Conservation (phyloP, 805 yeast genomes). For the Aciculoconidium aculeatum region DNA sequence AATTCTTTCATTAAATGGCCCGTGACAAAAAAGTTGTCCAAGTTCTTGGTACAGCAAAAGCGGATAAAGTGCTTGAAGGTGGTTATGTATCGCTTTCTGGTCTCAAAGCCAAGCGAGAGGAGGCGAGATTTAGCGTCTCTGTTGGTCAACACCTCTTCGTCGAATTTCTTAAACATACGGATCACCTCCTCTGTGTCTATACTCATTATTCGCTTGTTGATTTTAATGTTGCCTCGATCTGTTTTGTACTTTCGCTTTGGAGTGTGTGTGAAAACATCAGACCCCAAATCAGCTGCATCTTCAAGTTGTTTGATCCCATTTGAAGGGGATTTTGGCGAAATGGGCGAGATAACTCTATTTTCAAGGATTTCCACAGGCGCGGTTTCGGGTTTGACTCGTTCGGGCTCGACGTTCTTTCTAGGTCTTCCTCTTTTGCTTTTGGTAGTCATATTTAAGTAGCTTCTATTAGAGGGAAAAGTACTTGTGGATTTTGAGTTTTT, state of each 20-base stretch:
- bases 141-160: constrained; percentile 11
- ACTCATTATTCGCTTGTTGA: constrained; percentile 12
- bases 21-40: constrained; percentile 10
- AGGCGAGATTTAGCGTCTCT: constrained; percentile 11
- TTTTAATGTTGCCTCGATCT: constrained; percentile 11
- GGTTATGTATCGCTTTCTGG: constrained; percentile 13
- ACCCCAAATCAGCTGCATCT: background rate
- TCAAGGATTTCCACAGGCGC: too few species aligned
- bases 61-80: constrained; percentile 12
- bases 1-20: constrained; percentile 13
- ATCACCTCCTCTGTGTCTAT: constrained; percentile 12
- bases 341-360: constrained; percentile 3
- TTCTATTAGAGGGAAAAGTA: too few species aligned
- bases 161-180: constrained; percentile 12
- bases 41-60: constrained; percentile 10
- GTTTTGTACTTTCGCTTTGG: constrained; percentile 8
- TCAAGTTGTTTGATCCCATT: background rate
- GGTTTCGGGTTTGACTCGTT: too few species aligned
- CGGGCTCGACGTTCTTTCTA: background rate
- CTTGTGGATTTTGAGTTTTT: too few species aligned
- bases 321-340: background rate
- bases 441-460: background rate
- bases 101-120: constrained; percentile 11
- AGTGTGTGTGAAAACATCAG: constrained; percentile 1
- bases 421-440: constrained; percentile 1